phyloP scores from a whole-genome alignment of 257 asterid species.

The Avicennia marina region DNA sequence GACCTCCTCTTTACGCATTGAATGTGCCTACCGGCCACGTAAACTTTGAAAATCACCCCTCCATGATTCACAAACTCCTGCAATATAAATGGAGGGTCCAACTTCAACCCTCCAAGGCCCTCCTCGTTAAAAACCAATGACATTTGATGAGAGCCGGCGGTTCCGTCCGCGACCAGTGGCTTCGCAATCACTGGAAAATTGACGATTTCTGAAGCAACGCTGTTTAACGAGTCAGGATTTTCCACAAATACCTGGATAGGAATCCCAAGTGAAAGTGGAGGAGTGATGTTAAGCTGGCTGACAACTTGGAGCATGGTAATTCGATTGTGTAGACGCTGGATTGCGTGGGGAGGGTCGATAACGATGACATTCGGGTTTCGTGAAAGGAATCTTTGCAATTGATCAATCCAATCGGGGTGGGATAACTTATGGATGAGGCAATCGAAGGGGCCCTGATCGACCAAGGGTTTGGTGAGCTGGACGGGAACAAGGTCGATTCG shows the following conservation, averaged over 20 bases:
- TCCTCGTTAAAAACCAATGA: conserved; percentile 45
- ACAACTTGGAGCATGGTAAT: conserved; percentile 68
- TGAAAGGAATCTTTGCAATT: conserved; percentile 32
- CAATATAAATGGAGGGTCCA: conserved; percentile 52
- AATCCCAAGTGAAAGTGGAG: conserved; percentile 25
- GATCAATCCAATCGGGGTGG: conserved; percentile 45
- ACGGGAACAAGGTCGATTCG: conserved; percentile 57
- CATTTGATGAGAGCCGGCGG: conserved; percentile 67
- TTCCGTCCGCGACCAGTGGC: conserved; percentile 59
- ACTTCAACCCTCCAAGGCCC: conserved; percentile 39
- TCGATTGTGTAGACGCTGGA: conserved; percentile 63
- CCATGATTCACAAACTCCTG: conserved; percentile 92
- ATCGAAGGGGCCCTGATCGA: conserved; percentile 58
- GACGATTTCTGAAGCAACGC: conserved; percentile 15
- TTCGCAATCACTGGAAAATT: conserved; percentile 68
- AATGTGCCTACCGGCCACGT: conserved; percentile 63
- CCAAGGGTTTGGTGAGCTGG: conserved; percentile 40
- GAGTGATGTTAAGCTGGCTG: conserved; percentile 20
- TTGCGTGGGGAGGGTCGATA: conserved; percentile 49
- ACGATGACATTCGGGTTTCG: conserved; percentile 41
- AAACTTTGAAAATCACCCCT: conserved; percentile 77
- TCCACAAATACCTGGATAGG: conserved; percentile 62
- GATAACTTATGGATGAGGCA: conserved; percentile 66
- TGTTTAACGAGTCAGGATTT: conserved; percentile 20
- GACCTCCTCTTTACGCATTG: conserved; percentile 69